phyloP scores from a whole-genome alignment of 306 rosid species.

The Chamaecrista fasciculata region DNA sequence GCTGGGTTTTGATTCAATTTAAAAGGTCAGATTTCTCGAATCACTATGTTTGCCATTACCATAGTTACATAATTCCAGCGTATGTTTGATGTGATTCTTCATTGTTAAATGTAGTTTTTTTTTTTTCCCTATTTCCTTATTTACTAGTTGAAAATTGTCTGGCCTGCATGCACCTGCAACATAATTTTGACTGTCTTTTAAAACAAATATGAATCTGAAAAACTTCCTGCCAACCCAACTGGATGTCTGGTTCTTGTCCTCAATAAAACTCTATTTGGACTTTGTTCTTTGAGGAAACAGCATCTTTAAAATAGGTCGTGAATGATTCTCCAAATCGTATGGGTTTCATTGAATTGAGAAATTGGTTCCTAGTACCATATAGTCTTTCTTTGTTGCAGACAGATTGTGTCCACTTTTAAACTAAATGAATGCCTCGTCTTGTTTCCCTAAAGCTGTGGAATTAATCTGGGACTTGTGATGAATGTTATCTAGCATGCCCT shows the following conservation, averaged over 20 bases:
- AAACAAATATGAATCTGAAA: slow-evolving; percentile 4
- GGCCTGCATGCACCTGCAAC: slow-evolving; percentile 3
- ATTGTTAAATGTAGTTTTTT: slow-evolving; percentile 11
- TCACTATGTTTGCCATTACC: background rate
- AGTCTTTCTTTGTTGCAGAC: background rate
- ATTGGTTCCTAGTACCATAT: background rate
- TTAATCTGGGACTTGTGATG: background rate
- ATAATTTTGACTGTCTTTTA: background rate
- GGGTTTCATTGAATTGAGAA: background rate
- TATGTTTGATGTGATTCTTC: background rate
- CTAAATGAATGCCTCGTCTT: background rate
- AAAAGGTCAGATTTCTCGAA: slow-evolving; percentile 68
- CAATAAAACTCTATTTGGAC: background rate
- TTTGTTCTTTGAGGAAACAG: background rate
- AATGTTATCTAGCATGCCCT: background rate
- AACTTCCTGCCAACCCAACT: background rate
- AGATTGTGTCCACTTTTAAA: background rate
- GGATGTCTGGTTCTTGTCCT: background rate
- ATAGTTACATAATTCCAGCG: slow-evolving; percentile 6
- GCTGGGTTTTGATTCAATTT: slow-evolving; percentile 96
- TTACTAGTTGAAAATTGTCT: slow-evolving; percentile 12
- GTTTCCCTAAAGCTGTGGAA: background rate
- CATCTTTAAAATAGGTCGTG: background rate
- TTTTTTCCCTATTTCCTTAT: background rate
- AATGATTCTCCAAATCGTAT: background rate